Conservation (phyloP, 805 yeast genomes). For the Spathaspora arborariae region DNA sequence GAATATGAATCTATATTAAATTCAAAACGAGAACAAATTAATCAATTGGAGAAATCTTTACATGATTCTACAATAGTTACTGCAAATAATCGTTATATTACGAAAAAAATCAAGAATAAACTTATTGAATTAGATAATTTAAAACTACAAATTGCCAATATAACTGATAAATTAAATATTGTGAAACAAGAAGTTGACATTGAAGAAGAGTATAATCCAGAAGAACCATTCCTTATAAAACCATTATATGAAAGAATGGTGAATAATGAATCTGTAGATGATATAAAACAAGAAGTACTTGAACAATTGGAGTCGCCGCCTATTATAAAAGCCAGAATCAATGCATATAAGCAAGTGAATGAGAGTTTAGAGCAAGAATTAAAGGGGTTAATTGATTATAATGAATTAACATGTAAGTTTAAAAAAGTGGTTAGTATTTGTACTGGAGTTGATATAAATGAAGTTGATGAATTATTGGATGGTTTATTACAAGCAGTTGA, state of each 20-base stretch:
- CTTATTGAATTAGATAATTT: conserved; percentile 46
- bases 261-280: conserved; percentile 22
- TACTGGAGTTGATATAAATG: conserved; percentile 78
- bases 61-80: conserved; percentile 40
- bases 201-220: conserved; percentile 78
- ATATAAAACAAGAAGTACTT: conserved; percentile 19
- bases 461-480: conserved; percentile 77
- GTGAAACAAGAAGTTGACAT: conserved; percentile 30
- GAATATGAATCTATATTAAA: conserved; percentile 38
- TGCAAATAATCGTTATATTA: conserved; percentile 37
- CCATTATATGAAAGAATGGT: conserved; percentile 53
- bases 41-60: conserved; percentile 29
- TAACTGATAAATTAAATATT: conserved; percentile 32
- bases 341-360: conserved; percentile 76
- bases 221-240: conserved; percentile 80
- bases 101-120: conserved; percentile 34
- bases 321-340: conserved; percentile 70
- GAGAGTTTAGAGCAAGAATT: conserved; percentile 50
- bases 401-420: conserved; percentile 56
- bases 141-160: conserved; percentile 41
- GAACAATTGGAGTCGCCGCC: conserved; percentile 40
- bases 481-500: conserved; percentile 89
- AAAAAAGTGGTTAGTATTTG: conserved; percentile 85
- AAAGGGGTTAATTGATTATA: conserved; percentile 43
- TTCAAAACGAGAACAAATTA: conserved; percentile 33